Conservation (phyloP, 371 early-diverging fungal species). For the Apophysomyces ossiformis region DNA sequence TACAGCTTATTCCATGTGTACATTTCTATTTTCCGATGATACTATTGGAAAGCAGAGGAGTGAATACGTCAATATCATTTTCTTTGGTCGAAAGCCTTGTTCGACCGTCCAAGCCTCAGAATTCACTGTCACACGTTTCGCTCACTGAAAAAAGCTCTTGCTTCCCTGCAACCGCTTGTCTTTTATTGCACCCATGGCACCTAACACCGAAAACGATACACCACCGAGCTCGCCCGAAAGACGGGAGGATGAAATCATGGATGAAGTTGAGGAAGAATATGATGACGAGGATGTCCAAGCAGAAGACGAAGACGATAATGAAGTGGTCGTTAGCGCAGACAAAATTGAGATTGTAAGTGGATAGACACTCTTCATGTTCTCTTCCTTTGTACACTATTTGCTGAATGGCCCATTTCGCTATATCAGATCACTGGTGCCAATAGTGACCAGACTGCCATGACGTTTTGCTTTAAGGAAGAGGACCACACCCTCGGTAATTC, state of each 20-base stretch:
- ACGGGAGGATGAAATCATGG: constrained; percentile 5
- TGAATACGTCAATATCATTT: too few relatives aligned
- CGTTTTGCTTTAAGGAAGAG: constrained; percentile 89
- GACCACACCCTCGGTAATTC: constrained; percentile 98
- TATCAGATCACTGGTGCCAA: constrained; percentile 65
- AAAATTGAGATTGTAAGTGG: constrained; percentile 60
- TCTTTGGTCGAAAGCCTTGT: too few relatives aligned
- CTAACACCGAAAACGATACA: neutral
- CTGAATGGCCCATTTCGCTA: too few relatives aligned
- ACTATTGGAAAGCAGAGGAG: too few relatives aligned
- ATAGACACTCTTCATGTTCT: too few relatives aligned
- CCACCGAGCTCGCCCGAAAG: constrained; percentile 6
- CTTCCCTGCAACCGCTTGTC: neutral
- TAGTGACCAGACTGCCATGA: constrained; percentile 78
- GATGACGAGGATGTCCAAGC: constrained; percentile 31
- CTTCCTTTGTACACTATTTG: too few relatives aligned
- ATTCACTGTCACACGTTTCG: neutral
- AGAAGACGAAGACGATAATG: constrained; percentile 30
- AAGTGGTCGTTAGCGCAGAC: constrained; percentile 43
- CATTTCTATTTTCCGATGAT: too few relatives aligned
- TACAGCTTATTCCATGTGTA: neutral
- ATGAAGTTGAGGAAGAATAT: constrained; percentile 24
- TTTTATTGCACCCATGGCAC: neutral
- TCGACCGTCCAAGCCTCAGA: neutral
- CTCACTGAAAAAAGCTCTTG: constrained; percentile 1